Evolutionary conservation across 2,329 filamentous ascomycete genomes (phyloP), one percentile per base, ranked within the genome.

Genomic region (Thermoascus crustaceus): DNA sequence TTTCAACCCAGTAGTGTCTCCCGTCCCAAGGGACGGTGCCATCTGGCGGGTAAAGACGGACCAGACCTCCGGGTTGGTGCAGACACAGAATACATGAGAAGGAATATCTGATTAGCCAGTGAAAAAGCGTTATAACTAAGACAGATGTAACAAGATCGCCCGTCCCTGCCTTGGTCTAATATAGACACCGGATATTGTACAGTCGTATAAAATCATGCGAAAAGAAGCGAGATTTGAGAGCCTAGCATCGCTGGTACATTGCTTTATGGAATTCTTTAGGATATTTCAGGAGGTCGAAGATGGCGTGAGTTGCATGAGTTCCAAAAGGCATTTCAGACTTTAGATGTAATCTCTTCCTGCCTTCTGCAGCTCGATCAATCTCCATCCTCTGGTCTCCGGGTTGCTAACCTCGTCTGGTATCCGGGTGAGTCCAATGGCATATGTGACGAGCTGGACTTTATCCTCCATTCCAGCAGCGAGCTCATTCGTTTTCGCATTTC

Each of bases 361-460:
- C 80, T 98, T 98, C 65, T 98, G 91, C 71, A 98, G 78, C 69
- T 98, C 91, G 57, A 98, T 96, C 61, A 98, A 70, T 54, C 89
- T 81, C 91, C 91, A 98, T 20, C 91, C 91, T 55, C 88, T 76
- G 7, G 91, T 98, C 68, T 98, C 91, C 2, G 87, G 85, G 62
- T 98, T 96, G 70, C 81, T 89, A 48, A 96, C 89, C 50, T 98
- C 91, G 58, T 98, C 91, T 2, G 91, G 81, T 41, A 94, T 79
- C 46, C 91, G 75, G 3, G 91, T 98, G 41, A 98, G 83, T 51
- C 91, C 91, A 49, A 98, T 96, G 44, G 89, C 91, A 56, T 98
- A 98, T 2, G 91, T 96, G 48, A 98, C 91, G 49, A 94, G 80
- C 66, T 98, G 91, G 16, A 98, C 91, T 67, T 88, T 93, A 66